These are phyloP conservation scores for Lasiodiplodia hormozganensis DNA, from an alignment of 2,329 filamentous ascomycete species.

Conservation along the genomic window DNA sequence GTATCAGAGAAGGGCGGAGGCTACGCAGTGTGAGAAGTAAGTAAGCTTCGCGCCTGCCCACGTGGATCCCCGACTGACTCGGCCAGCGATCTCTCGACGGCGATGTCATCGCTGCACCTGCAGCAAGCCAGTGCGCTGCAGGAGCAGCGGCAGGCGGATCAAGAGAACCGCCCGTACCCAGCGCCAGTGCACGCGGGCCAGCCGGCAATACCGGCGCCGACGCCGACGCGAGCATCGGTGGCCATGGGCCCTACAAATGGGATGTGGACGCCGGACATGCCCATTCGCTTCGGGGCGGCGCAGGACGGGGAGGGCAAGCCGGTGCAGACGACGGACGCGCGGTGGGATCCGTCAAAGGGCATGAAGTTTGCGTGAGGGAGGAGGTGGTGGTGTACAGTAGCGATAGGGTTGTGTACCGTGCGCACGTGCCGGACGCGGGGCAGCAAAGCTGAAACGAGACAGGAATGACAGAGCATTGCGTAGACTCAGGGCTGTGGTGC, in stretches of 20 bases:
- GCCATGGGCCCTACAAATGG: slow-evolving; percentile 47
- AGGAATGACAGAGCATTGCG: background rate
- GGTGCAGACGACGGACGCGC: slow-evolving; percentile 38
- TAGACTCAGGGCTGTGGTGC: slow-evolving; percentile 6
- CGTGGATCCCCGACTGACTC: slow-evolving; percentile 3
- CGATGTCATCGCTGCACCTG: slow-evolving; percentile 66
- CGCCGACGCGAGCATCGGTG: slow-evolving; percentile 48
- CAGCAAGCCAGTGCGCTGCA: slow-evolving; percentile 53
- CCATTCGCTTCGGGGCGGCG: slow-evolving; percentile 73
- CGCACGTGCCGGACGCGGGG: slow-evolving; percentile 23
- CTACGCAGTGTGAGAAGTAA: slow-evolving; percentile 72
- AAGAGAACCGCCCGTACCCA: slow-evolving; percentile 48
- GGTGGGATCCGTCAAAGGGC: slow-evolving; percentile 49
- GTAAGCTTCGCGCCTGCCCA: background rate
- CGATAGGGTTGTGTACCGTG: background rate
- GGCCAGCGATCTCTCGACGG: slow-evolving; percentile 62
- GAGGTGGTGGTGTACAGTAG: background rate
- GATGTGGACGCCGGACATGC: slow-evolving; percentile 82
- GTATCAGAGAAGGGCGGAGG: slow-evolving; percentile 80
- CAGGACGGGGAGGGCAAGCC: slow-evolving; percentile 27
- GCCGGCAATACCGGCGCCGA: slow-evolving; percentile 31
- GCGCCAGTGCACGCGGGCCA: slow-evolving; percentile 23
- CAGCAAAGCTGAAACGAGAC: slow-evolving; percentile 28
- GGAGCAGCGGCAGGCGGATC: slow-evolving; percentile 56
- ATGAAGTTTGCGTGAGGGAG: slow-evolving; percentile 46